These are phyloP conservation scores for Meyerozyma athensensis DNA, from an alignment of 1,139 yeast genomes.

Conservation along the genomic window DNA sequence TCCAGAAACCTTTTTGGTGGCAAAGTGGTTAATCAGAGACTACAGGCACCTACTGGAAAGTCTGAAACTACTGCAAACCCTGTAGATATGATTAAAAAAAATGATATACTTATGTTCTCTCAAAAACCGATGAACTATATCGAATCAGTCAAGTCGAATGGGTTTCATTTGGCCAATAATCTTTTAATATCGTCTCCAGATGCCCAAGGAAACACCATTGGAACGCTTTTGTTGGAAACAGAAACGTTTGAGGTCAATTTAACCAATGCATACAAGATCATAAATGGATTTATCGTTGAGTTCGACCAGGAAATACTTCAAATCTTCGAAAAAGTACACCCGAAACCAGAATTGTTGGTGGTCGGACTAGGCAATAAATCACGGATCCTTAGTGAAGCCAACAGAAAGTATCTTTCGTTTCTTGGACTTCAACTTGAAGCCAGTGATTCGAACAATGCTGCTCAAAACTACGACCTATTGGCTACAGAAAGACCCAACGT, in stretches of 20 bases:
- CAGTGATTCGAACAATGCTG: constrained; percentile 63
- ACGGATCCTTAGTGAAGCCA: constrained; percentile 55
- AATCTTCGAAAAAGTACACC: constrained; percentile 55
- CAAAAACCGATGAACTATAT: constrained; percentile 43
- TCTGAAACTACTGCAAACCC: constrained; percentile 42
- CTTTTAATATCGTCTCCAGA: constrained; percentile 44
- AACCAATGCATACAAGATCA: constrained; percentile 32
- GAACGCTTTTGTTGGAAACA: constrained; percentile 55
- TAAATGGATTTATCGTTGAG: constrained; percentile 41
- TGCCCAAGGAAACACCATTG: constrained; percentile 39
- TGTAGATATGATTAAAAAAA: constrained; percentile 41
- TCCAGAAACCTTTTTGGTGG: constrained; percentile 2
- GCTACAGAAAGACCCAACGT: constrained; percentile 77
- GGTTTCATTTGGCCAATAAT: constrained; percentile 38
- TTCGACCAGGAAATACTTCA: constrained; percentile 39
- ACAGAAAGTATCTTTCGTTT: constrained; percentile 43
- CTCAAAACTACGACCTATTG: constrained; percentile 64
- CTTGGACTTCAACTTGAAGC: constrained; percentile 69
- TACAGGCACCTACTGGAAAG: constrained; percentile 35
- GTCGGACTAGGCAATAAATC: constrained; percentile 66
- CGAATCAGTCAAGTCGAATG: constrained; percentile 36
- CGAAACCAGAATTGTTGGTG: constrained; percentile 73
- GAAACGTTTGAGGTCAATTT: constrained; percentile 63
- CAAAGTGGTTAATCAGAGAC: constrained; percentile 8
- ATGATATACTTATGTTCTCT: constrained; percentile 41